Percentiles rank a stretch among this genome's conserved stretches.
Conservation (phyloP, 116 monocot genomes). For the Cymodocea nodosa region DNA sequence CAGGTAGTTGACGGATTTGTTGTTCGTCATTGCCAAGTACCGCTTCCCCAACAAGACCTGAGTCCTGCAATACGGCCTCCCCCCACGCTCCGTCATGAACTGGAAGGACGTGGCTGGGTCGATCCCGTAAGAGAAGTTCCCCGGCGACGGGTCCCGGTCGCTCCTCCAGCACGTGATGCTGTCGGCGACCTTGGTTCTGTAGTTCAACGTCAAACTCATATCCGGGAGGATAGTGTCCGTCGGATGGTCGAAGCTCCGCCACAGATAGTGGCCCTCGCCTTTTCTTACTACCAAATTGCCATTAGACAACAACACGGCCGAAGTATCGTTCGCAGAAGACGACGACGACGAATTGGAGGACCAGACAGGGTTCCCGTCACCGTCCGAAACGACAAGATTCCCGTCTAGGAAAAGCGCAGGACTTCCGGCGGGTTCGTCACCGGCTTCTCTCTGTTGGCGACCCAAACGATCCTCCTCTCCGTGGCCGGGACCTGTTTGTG, state of each 20-base stretch:
- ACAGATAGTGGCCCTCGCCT: not conserved
- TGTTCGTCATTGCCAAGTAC: not conserved
- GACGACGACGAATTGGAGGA: not conserved
- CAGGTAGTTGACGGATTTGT: not conserved
- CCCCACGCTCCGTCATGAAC: not conserved
- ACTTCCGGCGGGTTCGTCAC: not conserved
- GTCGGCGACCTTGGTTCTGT: not conserved
- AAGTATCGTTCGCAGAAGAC: not conserved
- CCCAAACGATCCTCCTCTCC: conserved; percentile 5
- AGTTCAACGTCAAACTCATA: conserved; percentile 1
- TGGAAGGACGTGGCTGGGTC: conserved; percentile 3
- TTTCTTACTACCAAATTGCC: conserved; percentile 5
- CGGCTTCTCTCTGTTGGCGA: conserved; percentile 7
- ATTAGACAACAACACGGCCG: conserved; percentile 1
- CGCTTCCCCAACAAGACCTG: not conserved
- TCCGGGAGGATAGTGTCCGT: conserved; percentile 5
- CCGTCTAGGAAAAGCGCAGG: not conserved
- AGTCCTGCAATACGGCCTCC: conserved; percentile 7
- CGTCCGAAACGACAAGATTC: conserved; percentile 5
- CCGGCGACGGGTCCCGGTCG: conserved; percentile 7
- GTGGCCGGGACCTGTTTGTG: not conserved
- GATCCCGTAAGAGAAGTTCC: conserved; percentile 15
- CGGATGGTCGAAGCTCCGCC: conserved; percentile 12
- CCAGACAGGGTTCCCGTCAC: not conserved
- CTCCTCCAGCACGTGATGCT: conserved; percentile 1